phyloP scores from a whole-genome alignment of 306 rosid genomes.

The Arachis stenosperma region DNA sequence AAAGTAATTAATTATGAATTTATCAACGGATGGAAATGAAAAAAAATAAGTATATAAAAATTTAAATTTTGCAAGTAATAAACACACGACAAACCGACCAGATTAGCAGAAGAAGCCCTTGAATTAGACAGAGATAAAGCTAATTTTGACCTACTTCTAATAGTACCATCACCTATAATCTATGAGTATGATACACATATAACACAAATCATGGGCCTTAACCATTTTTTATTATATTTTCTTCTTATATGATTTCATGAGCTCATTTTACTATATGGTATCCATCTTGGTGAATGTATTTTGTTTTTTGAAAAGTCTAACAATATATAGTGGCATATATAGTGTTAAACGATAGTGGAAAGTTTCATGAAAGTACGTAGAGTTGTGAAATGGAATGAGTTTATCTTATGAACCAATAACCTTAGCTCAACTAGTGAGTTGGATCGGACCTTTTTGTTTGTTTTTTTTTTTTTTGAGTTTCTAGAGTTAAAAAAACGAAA shows the following conservation, averaged over 20 bases:
- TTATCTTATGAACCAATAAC: neutral
- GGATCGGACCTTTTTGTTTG: neutral
- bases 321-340: too few relatives aligned
- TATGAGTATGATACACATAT: neutral
- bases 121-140: constrained; percentile 19
- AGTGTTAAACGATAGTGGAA: too few relatives aligned
- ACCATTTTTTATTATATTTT: neutral
- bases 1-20: too few relatives aligned
- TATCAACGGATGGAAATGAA: too few relatives aligned
- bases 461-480: too few relatives aligned
- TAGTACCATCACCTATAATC: constrained; percentile 32
- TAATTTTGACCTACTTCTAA: constrained; percentile 41
- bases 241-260: neutral
- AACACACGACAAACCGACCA: neutral
- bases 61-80: too few relatives aligned
- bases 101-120: constrained; percentile 22
- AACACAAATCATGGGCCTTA: constrained; percentile 12
- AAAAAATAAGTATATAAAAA: too few relatives aligned
- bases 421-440: neutral
- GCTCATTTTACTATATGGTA: neutral
- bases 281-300: neutral
- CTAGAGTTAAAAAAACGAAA: too few relatives aligned
- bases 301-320: too few relatives aligned
- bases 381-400: neutral
- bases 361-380: neutral